These are phyloP conservation scores for Musa balbisiana DNA, from an alignment of 202 grass and related monocot genomes.

Conservation along the genomic window DNA sequence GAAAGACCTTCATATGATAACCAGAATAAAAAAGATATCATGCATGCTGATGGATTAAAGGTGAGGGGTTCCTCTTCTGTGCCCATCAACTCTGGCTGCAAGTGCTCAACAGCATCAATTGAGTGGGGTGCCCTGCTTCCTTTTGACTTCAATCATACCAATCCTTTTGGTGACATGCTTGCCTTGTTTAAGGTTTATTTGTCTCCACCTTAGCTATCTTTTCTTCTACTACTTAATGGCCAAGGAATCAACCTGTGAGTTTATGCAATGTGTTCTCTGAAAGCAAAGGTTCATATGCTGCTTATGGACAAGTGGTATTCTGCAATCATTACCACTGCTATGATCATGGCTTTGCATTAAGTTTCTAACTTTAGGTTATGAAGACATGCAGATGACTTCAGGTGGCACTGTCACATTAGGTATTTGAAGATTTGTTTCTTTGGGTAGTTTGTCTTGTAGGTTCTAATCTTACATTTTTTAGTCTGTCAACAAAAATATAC, in stretches of 20 bases:
- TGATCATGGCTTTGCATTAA: too few species aligned
- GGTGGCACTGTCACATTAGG: neutral
- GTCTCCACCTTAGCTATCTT: constrained; percentile 42
- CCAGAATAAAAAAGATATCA: too few species aligned
- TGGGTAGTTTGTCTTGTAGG: neutral
- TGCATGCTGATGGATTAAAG: neutral
- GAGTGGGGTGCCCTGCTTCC: constrained; percentile 36
- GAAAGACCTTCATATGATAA: too few species aligned
- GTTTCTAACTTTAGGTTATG: neutral
- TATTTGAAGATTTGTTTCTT: neutral
- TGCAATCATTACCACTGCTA: too few species aligned
- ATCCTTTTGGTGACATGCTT: constrained; percentile 61
- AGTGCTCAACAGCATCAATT: constrained; percentile 61
- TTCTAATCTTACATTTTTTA: neutral
- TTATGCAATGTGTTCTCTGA: constrained; percentile 10
- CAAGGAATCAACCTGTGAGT: constrained; percentile 36
- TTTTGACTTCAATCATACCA: constrained; percentile 57
- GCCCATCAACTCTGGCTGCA: constrained; percentile 13
- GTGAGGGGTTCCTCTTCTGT: constrained; percentile 40
- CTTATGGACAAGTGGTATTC: too few species aligned
- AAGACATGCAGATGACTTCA: neutral
- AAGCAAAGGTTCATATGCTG: too few species aligned
- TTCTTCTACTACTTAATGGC: constrained; percentile 43
- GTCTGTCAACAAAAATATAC: neutral
- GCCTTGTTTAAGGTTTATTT: constrained; percentile 83